Evolutionary conservation across 768 basidiomycete genomes (phyloP).

Genomic region (Harrya chromipes): DNA sequence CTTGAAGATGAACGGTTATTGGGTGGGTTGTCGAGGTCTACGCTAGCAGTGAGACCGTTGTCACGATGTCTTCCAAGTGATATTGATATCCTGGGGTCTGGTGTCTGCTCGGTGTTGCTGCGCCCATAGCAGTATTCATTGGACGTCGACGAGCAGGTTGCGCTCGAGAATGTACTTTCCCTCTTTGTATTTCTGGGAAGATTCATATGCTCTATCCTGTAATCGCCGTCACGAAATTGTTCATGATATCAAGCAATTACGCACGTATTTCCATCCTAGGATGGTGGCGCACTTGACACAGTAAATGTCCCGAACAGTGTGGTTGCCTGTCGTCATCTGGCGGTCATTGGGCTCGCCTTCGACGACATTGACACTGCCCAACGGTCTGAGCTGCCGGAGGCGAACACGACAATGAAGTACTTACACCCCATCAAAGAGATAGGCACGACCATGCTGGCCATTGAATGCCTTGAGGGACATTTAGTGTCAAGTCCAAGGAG

Average conservation of each 20-base stretch:
- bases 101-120: conserved; percentile 5
- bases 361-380: conserved; percentile 79
- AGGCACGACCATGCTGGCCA: conserved; percentile 93
- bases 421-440: conserved; percentile 92
- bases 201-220: conserved; percentile 90
- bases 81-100: conserved; percentile 9
- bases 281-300: conserved; percentile 85
- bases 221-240: conserved; percentile 3
- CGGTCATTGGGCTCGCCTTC: conserved; percentile 90
- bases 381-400: conserved; percentile 5
- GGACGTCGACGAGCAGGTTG: conserved; percentile 82
- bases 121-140: conserved; percentile 41
- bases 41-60: conserved; percentile 15
- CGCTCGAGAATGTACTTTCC: conserved; percentile 98
- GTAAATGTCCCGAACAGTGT: conserved; percentile 93
- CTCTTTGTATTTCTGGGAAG: conserved; percentile 95
- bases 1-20: conserved; percentile 9
- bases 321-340: conserved; percentile 95
- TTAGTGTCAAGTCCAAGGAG: conserved; percentile 9
- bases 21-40: conserved; percentile 11
- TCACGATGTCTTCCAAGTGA: conserved; percentile 8
- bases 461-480: conserved; percentile 75
- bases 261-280: conserved; percentile 98
- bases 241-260: conserved; percentile 1
- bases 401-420: conserved; percentile 31